A percentile compares a stretch with the other conserved stretches of the same genome.
These are phyloP conservation scores for Corchorus olitorius DNA, from an alignment of 345 rosid genomes.

Conservation along the genomic window DNA sequence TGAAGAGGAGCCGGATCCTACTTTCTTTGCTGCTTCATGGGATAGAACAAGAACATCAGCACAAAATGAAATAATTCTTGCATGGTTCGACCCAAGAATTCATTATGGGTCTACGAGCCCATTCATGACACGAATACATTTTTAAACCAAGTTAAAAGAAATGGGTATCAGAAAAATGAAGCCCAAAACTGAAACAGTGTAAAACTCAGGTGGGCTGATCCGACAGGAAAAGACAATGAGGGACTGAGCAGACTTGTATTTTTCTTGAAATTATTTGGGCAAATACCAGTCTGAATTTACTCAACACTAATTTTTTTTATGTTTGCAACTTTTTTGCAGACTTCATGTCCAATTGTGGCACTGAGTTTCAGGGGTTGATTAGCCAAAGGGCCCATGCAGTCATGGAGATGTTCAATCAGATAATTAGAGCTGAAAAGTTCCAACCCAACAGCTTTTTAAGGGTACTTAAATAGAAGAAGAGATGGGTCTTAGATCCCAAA, in stretches of 20 bases:
- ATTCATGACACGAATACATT: neutral
- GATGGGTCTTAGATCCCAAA: neutral
- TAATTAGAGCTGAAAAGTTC: neutral
- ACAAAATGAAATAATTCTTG: neutral
- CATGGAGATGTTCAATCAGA: neutral
- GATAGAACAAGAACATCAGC: too few relatives aligned
- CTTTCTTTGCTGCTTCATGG: too few relatives aligned
- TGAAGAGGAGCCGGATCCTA: too few relatives aligned
- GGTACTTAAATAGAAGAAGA: neutral
- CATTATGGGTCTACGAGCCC: neutral
- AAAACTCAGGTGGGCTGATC: neutral
- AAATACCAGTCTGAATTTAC: neutral
- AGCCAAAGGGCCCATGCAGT: conserved; percentile 4
- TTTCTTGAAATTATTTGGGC: neutral
- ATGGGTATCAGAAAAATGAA: neutral
- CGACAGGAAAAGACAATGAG: neutral
- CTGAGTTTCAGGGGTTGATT: neutral
- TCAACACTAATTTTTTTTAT: neutral
- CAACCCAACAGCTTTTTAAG: neutral
- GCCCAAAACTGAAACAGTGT: neutral
- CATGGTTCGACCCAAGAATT: neutral
- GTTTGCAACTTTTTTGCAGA: neutral
- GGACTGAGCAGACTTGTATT: neutral
- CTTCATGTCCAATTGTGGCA: neutral
- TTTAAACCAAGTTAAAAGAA: neutral